Evolutionary conservation across 78 protist species (phyloP).

Genomic region (Dictyostelium firmibasis): DNA sequence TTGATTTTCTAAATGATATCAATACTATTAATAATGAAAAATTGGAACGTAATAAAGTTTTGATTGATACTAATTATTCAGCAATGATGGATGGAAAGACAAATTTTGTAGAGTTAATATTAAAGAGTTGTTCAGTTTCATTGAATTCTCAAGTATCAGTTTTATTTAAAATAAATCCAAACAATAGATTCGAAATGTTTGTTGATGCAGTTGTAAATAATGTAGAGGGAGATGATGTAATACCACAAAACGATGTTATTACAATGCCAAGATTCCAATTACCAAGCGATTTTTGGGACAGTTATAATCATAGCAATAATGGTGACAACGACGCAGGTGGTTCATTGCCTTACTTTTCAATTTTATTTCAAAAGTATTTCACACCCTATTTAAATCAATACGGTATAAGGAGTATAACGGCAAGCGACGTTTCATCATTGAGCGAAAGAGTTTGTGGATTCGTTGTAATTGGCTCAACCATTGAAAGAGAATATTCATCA

Average conservation of each 20-base stretch:
- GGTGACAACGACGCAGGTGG: not conserved
- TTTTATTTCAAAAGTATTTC: conserved; percentile 23
- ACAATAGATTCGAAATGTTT: not conserved
- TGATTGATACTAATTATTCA: not conserved
- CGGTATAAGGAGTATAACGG: conserved; percentile 6
- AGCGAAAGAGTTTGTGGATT: conserved; percentile 4
- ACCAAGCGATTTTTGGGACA: conserved; percentile 8
- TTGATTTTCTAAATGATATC: not conserved
- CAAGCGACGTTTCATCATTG: not conserved
- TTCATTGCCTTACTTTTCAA: conserved; percentile 1
- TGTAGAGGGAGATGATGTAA: not conserved
- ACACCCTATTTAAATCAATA: not conserved
- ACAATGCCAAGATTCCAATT: not conserved
- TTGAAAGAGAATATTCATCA: conserved; percentile 1
- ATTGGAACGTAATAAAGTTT: not conserved
- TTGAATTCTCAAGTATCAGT: not conserved
- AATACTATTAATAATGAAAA: not conserved
- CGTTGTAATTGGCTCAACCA: not conserved
- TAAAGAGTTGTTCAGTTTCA: not conserved
- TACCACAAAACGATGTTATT: not conserved
- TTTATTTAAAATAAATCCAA: conserved; percentile 14
- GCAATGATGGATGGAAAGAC: not conserved
- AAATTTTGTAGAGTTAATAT: not conserved
- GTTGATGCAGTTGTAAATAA: not conserved
- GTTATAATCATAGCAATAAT: not conserved